Conservation (phyloP, 73 alveolate genomes). For the Symbiodinium pilosum region DNA sequence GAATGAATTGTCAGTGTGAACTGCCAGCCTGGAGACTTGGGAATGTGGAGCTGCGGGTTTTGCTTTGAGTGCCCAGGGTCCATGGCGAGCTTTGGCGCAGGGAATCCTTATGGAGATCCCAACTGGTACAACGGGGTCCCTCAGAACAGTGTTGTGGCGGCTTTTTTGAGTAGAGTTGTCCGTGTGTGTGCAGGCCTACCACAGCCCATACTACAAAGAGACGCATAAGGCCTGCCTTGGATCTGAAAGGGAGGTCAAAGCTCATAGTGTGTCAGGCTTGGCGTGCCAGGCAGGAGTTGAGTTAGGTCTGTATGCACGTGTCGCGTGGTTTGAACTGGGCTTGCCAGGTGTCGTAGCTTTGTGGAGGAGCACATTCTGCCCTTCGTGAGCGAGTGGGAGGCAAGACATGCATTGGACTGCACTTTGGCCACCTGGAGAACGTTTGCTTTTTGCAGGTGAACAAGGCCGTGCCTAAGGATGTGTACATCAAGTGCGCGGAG, state of each 20-base stretch:
- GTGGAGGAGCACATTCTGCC: conserved; percentile 88
- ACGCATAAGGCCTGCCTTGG: conserved; percentile 44
- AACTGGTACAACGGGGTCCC: conserved; percentile 65
- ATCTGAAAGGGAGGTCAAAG: too few relatives aligned
- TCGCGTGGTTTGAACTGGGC: too few relatives aligned
- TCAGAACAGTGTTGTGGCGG: too few relatives aligned
- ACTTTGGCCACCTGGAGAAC: neutral
- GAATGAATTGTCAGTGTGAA: neutral
- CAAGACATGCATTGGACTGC: neutral
- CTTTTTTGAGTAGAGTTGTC: too few relatives aligned
- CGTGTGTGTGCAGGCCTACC: conserved; percentile 80
- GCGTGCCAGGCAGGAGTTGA: neutral
- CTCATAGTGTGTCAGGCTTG: neutral
- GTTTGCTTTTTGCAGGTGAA: neutral
- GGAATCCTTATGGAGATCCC: conserved; percentile 85
- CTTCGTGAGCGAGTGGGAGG: conserved; percentile 84
- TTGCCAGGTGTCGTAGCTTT: conserved; percentile 34
- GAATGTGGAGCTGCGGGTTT: too few relatives aligned
- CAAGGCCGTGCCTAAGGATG: conserved; percentile 69
- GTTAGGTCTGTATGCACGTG: neutral
- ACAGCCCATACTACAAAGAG: conserved; percentile 90
- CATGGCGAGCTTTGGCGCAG: conserved; percentile 48
- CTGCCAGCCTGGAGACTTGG: neutral
- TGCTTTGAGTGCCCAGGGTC: too few relatives aligned
- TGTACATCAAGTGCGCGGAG: conserved; percentile 69